Base-by-base conservation (phyloP, 129 eudicot species). In the Centaurea solstitialis region DNA sequence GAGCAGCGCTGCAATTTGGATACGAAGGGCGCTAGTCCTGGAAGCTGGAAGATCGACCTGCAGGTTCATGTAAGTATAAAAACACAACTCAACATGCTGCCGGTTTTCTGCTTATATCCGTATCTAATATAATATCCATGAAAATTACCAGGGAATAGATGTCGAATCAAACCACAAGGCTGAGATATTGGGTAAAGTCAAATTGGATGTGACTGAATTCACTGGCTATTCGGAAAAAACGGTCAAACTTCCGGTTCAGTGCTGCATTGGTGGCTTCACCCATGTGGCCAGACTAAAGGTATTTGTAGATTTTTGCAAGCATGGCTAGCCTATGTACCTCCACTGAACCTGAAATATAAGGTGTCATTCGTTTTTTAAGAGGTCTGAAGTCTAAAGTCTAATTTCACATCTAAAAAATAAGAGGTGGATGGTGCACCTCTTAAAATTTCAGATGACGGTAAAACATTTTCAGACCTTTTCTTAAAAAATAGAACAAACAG, bases 1-100 rank as follows among this genome's bases (percentile, higher is more conserved):
- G 89, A 83, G 84, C 92, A 83, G n/a, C 64, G 64, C 71, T 88
- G 89, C 84, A 88, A 66, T 15, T 74, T 79, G 38, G 84, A 80
- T 74, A 40, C 9, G 64, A 77, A 82, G 70, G 73, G 71, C 53
- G 22, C 9, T 80, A 73, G 81, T 40, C 70, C 37, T 26, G 71
- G 21, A 73, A 73, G 76, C 89, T 83, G 89, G 87, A 86, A 80
- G 78, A 86, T 88, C 71, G 26, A 83, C 12, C 84, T 88, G 13
- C 68, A 80, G 70, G 38, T 88, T 80, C 84, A 88, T 62, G 89
- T 88, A 83, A 88, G 87, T 88, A 61, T 3, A 65, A 21, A 62
- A 59, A 69, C 4, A 6, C 22, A 26, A 28, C 47, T 67, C 53
- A 74, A 22, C 15, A 43, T 21, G 33, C 65, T 79, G 23, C 79